Percentiles rank a stretch among this genome's conserved stretches.
phyloP scores from a whole-genome alignment of 202 grass and related monocot species.

The Bolboschoenoplectus hybrid region DNA sequence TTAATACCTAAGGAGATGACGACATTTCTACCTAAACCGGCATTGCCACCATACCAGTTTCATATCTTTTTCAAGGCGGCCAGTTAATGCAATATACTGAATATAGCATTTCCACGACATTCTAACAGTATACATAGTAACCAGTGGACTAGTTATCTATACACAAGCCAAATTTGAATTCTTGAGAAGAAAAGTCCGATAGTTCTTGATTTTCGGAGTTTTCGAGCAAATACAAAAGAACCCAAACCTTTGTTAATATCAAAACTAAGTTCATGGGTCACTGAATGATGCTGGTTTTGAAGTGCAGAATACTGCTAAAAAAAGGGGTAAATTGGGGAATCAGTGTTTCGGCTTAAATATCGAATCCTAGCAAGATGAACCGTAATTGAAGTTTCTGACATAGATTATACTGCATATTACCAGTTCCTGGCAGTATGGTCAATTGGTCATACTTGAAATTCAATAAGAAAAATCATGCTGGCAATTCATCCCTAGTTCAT shows the following conservation, averaged over 20 bases:
- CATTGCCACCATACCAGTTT: too few relatives aligned
- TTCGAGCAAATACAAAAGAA: neutral
- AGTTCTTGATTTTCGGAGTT: neutral
- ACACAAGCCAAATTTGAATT: too few relatives aligned
- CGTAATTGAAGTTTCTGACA: neutral
- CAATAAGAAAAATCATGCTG: neutral
- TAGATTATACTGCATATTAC: too few relatives aligned
- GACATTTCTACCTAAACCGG: too few relatives aligned
- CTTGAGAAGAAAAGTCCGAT: neutral
- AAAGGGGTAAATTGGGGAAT: neutral
- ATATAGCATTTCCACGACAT: too few relatives aligned
- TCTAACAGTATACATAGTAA: too few relatives aligned
- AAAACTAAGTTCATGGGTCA: conserved; percentile 44
- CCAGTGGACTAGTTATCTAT: too few relatives aligned
- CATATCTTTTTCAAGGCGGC: too few relatives aligned
- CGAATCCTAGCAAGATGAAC: neutral
- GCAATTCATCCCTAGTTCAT: neutral
- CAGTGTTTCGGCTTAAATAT: conserved; percentile 27
- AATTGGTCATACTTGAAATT: neutral
- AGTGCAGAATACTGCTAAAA: conserved; percentile 36
- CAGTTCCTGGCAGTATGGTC: neutral
- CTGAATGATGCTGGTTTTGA: conserved; percentile 37
- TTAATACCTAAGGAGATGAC: too few relatives aligned
- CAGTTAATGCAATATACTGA: too few relatives aligned
- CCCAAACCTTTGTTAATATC: conserved; percentile 49